Base-by-base conservation (phyloP, 345 rosid species). In the Garcia nutans region DNA sequence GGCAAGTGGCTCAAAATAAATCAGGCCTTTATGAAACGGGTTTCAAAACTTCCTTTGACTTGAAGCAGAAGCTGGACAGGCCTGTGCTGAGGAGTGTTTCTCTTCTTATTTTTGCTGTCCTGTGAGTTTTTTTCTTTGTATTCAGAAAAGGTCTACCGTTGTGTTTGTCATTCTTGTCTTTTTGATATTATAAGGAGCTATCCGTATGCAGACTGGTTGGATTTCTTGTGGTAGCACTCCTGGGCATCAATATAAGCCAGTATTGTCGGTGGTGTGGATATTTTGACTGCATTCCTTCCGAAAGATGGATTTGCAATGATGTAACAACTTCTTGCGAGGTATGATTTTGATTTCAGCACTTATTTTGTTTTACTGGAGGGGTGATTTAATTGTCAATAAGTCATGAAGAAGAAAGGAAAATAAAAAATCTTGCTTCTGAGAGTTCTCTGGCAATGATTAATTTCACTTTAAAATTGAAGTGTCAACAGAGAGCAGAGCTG, bases 291-390 rank as follows among this genome's bases (percentile, higher is more conserved):
- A 65, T 91, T 57, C 94, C 95, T 60, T 85, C 85, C 37, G 81
- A 71, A 50, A 83, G 83, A 70, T 91, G 97, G 99, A 90, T 88
- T 81, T 95, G 97, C 88, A 86, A 87, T 45, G 89, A 86, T 78
- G 70, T 82, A 70, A 85, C 89, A 65, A 74, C 84, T 65, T 82
- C 91, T 57, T 95, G 97, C 10, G 88, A 91, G 93, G 97, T 91
- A 86, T 31, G 15, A 10, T 41, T 56, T 37, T 63, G 49, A 78
- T 52, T 63, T 72, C 59, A 71, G 54, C 58, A 20, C 69, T 77
- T 22, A 37, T 49, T 8, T 59, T 23, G 12, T 19, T 19, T 44
- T 74, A 37, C 3, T 1, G 3, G 2, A 10, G 44, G 0, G 20
- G 6, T 52, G 58, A 61, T 60, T 60, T 45, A 45, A 44, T 45